Evolutionary conservation across 2,329 filamentous ascomycete genomes (phyloP).

Genomic region (Penicillium palitans): DNA sequence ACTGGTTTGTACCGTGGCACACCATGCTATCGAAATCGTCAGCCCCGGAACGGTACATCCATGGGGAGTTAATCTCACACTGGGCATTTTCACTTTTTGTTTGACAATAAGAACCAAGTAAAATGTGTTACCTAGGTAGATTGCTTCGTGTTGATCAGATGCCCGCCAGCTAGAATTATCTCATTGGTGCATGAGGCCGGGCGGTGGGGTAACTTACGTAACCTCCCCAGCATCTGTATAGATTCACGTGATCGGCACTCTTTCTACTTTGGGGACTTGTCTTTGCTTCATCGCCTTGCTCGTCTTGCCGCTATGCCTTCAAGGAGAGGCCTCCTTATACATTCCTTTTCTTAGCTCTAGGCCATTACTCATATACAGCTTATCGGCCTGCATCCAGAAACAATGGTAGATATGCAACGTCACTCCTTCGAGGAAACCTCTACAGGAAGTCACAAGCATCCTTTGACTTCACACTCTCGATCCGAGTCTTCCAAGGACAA

Average conservation of each 20-base stretch:
- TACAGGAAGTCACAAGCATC: conserved; percentile 12
- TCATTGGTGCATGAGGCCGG: conserved; percentile 1
- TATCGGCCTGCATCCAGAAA: conserved; percentile 10
- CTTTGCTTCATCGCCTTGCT: conserved; percentile 3
- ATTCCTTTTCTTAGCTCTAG: conserved; percentile 18
- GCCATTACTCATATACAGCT: conserved; percentile 1
- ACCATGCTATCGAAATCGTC: conserved; percentile 66
- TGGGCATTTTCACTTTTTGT: conserved; percentile 7
- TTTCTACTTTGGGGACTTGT: conserved; percentile 9
- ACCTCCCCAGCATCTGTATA: not conserved
- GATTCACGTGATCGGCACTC: conserved; percentile 14
- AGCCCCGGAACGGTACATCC: conserved; percentile 19
- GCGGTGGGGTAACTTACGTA: not conserved
- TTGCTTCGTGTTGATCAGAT: conserved; percentile 3
- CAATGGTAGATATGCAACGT: conserved; percentile 29
- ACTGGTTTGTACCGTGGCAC: conserved; percentile 66
- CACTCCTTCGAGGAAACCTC: conserved; percentile 29
- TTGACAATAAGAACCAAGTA: not conserved
- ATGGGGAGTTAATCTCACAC: not conserved
- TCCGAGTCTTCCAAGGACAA: conserved; percentile 13
- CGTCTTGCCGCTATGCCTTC: conserved; percentile 3
- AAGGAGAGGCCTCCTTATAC: conserved; percentile 10
- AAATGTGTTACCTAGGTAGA: not conserved
- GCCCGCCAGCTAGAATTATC: not conserved
- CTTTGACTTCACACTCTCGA: conserved; percentile 16